phyloP scores from a whole-genome alignment of 2,329 filamentous ascomycete species.

The Diplodia mutila region DNA sequence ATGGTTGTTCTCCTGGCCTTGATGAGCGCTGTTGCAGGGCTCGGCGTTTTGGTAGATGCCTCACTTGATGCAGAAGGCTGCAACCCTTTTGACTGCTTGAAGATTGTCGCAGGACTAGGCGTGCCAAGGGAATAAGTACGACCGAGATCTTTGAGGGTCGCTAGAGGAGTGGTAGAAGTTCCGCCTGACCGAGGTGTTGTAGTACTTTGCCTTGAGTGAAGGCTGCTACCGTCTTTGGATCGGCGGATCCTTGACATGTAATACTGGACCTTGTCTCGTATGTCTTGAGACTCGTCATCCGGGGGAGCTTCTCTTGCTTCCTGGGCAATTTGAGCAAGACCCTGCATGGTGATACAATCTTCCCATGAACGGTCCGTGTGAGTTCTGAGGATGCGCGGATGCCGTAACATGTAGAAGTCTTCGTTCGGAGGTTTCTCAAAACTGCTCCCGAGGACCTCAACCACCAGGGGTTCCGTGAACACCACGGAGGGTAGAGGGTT shows the following conservation, averaged over 20 bases:
- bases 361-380: slow-evolving; percentile 73
- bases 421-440: slow-evolving; percentile 74
- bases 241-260: slow-evolving; percentile 19
- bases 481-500: slow-evolving; percentile 49
- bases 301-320: slow-evolving; percentile 52
- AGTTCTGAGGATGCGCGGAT: slow-evolving; percentile 75
- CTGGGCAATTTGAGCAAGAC: slow-evolving; percentile 69
- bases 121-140: neutral
- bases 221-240: neutral
- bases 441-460: slow-evolving; percentile 78
- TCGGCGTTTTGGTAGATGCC: neutral
- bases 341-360: slow-evolving; percentile 70
- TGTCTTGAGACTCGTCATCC: slow-evolving; percentile 25
- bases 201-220: slow-evolving; percentile 7
- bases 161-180: neutral
- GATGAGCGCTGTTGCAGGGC: neutral
- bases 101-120: neutral
- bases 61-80: neutral
- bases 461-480: slow-evolving; percentile 74
- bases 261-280: slow-evolving; percentile 2
- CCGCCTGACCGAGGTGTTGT: neutral
- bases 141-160: neutral
- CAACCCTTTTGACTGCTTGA: neutral
- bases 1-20: neutral
- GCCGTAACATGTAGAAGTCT: slow-evolving; percentile 73